A percentile compares a stretch with the other conserved stretches of the same genome.
Conservation (phyloP, 2,329 filamentous ascomycete species). For the Cercospora sp. region DNA sequence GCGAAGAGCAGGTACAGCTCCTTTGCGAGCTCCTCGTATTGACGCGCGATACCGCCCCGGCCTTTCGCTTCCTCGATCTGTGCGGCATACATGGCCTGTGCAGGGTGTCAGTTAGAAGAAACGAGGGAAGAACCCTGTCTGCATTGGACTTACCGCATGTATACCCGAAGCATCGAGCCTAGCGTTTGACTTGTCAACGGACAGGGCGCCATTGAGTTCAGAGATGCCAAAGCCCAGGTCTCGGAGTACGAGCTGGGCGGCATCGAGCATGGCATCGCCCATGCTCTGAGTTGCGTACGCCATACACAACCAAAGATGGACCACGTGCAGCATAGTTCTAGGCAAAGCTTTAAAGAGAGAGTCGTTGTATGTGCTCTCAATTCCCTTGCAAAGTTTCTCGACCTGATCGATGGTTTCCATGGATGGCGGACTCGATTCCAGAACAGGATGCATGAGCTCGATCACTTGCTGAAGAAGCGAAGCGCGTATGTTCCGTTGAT, state of each 20-base stretch:
- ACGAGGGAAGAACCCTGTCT: not conserved
- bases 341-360: constrained; percentile 17
- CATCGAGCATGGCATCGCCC: constrained; percentile 2
- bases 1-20: constrained; percentile 18
- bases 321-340: constrained; percentile 16
- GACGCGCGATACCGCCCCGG: constrained; percentile 5
- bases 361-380: constrained; percentile 19
- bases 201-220: constrained; percentile 4
- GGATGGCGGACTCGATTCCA: not conserved
- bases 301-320: constrained; percentile 22
- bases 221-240: constrained; percentile 19
- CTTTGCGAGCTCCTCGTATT: constrained; percentile 20
- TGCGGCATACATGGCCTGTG: constrained; percentile 15
- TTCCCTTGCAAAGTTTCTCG: constrained; percentile 14
- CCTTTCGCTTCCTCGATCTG: constrained; percentile 4
- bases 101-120: not conserved
- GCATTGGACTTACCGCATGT: constrained; percentile 12
- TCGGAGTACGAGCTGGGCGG: constrained; percentile 9
- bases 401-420: constrained; percentile 8
- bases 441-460: constrained; percentile 3
- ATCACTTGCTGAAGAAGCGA: not conserved
- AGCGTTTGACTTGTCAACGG: constrained; percentile 6
- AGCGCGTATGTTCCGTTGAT: constrained; percentile 6
- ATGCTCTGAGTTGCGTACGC: constrained; percentile 10
- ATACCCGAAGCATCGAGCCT: constrained; percentile 12